These are phyloP conservation scores for Diaporthe aspalathi DNA, from an alignment of 2,329 filamentous ascomycete species.

Conservation along the genomic window DNA sequence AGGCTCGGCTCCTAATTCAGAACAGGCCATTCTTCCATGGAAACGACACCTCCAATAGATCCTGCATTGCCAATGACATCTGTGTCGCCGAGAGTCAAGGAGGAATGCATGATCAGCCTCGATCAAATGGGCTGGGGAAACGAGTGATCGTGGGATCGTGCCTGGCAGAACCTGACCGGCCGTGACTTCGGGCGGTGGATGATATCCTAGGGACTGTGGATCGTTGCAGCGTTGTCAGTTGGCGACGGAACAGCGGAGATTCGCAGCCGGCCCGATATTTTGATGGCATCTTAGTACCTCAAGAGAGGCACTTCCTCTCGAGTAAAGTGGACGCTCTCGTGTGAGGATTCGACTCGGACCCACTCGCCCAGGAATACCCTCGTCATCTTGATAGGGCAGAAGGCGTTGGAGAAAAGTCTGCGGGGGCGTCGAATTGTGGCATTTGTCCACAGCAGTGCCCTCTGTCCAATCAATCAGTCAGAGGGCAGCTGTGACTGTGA, in stretches of 20 bases:
- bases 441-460: too few species aligned
- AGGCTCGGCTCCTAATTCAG: not conserved
- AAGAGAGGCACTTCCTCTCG: not conserved
- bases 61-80: conserved; percentile 26
- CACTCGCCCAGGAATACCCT: not conserved
- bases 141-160: not conserved
- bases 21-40: conserved; percentile 13
- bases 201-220: not conserved
- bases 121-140: conserved; percentile 21
- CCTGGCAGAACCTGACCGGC: not conserved
- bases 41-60: conserved; percentile 28
- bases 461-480: not conserved
- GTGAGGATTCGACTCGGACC: too few species aligned
- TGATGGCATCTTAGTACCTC: not conserved
- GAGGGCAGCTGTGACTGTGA: not conserved
- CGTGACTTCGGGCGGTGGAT: not conserved
- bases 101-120: conserved; percentile 11
- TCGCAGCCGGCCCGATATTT: not conserved
- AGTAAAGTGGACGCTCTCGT: not conserved
- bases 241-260: not conserved
- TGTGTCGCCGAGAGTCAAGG: conserved; percentile 25
- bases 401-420: too few species aligned
- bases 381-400: not conserved
- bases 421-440: not conserved
- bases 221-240: not conserved